Percentiles rank a stretch among this genome's conserved stretches.
phyloP scores from a whole-genome alignment of 2,329 filamentous ascomycete species.

The Huntiella omanensis region DNA sequence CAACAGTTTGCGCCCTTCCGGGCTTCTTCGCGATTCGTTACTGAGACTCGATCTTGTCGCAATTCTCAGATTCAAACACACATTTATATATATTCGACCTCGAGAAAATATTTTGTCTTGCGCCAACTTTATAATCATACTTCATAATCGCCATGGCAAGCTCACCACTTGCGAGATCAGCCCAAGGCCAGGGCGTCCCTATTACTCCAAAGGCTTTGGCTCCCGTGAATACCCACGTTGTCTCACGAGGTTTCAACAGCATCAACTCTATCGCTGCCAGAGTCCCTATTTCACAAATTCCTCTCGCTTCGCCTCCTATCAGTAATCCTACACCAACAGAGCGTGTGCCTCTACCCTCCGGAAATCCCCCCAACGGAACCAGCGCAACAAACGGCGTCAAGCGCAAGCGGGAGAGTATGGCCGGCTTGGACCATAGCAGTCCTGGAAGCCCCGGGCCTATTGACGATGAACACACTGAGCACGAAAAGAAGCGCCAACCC shows the following conservation, averaged over 20 bases:
- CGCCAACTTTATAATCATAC: too few species aligned
- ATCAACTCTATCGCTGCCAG: not conserved
- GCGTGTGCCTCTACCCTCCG: too few species aligned
- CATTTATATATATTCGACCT: not conserved
- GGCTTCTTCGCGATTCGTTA: not conserved
- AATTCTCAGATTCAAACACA: not conserved
- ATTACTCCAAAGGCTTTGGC: constrained; percentile 4
- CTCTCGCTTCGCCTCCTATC: too few species aligned
- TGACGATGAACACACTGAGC: constrained; percentile 34
- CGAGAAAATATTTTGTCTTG: too few species aligned
- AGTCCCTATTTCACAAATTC: too few species aligned
- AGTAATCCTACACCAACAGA: too few species aligned
- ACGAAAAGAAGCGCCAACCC: constrained; percentile 44
- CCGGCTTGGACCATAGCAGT: constrained; percentile 34
- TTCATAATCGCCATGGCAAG: too few species aligned
- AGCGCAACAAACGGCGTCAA: constrained; percentile 31
- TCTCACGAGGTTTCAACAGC: constrained; percentile 4
- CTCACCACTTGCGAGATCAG: too few species aligned
- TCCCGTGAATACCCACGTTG: constrained; percentile 5
- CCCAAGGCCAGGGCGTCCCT: too few species aligned
- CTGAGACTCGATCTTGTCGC: too few species aligned
- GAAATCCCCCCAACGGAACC: not conserved
- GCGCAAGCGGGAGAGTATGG: constrained; percentile 37
- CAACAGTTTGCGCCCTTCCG: not conserved
- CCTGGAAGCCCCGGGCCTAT: constrained; percentile 39